These are phyloP conservation scores for Barbatosphaeria neglecta DNA, from an alignment of 495 filamentous ascomycete species.

Conservation along the genomic window DNA sequence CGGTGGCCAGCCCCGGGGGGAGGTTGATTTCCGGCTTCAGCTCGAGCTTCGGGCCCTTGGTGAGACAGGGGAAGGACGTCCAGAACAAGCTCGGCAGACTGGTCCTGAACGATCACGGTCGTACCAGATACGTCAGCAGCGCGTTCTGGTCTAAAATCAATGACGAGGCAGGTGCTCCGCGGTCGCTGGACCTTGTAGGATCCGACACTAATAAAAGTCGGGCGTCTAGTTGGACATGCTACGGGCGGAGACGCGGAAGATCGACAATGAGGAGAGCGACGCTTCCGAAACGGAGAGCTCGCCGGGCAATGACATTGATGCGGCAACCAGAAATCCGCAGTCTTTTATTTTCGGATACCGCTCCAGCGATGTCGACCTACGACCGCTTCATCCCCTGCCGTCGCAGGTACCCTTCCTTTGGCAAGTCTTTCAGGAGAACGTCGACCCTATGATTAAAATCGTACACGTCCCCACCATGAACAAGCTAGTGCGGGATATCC, in stretches of 20 bases:
- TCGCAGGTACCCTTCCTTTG: slow-evolving; percentile 56
- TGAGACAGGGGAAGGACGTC: slow-evolving; percentile 28
- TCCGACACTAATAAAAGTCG: slow-evolving; percentile 4
- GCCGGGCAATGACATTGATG: slow-evolving; percentile 22
- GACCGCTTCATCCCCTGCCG: slow-evolving; percentile 41
- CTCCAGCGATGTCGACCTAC: slow-evolving; percentile 40
- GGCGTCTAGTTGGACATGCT: slow-evolving; percentile 53
- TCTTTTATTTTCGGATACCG: slow-evolving; percentile 60
- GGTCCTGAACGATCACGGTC: slow-evolving; percentile 68
- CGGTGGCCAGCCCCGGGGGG: background rate
- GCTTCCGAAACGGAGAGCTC: slow-evolving; percentile 41
- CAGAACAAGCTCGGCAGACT: slow-evolving; percentile 68
- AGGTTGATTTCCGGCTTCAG: slow-evolving; percentile 2
- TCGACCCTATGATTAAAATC: slow-evolving; percentile 60
- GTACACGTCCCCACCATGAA: slow-evolving; percentile 51
- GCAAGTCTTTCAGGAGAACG: slow-evolving; percentile 57
- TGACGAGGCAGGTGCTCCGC: slow-evolving; percentile 48
- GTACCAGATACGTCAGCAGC: slow-evolving; percentile 77
- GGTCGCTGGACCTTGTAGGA: no score
- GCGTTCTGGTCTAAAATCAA: slow-evolving; percentile 81
- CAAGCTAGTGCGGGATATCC: slow-evolving; percentile 31
- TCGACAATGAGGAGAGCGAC: slow-evolving; percentile 57
- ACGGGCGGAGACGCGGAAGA: slow-evolving; percentile 54
- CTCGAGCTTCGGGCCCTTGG: slow-evolving; percentile 6
- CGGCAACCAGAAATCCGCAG: slow-evolving; percentile 44